Evolutionary conservation across 2,329 filamentous ascomycete species (phyloP).

Genomic region (Fusarium sp.): DNA sequence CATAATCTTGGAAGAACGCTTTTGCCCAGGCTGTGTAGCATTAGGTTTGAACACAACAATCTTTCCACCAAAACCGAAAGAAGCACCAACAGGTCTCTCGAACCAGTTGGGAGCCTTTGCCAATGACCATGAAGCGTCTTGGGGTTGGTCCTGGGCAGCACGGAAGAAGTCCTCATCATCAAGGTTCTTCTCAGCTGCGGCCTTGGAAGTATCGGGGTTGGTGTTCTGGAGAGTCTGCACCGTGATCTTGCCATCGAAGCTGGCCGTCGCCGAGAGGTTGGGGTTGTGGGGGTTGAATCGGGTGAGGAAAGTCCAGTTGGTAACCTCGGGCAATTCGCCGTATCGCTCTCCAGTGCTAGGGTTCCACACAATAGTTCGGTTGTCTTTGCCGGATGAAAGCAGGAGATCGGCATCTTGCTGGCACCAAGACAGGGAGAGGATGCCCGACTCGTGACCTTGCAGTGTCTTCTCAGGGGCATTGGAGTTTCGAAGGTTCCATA

Average conservation of each 20-base stretch:
- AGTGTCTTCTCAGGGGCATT: slow-evolving; percentile 92
- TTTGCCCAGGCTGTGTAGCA: slow-evolving; percentile 70
- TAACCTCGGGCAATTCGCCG: slow-evolving; percentile 95
- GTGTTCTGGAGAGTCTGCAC: slow-evolving; percentile 96
- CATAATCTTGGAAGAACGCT: slow-evolving; percentile 77
- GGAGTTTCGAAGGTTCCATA: slow-evolving; percentile 97
- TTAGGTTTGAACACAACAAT: slow-evolving; percentile 79
- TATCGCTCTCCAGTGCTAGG: slow-evolving; percentile 88
- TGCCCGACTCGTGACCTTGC: slow-evolving; percentile 92
- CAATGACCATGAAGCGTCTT: slow-evolving; percentile 89
- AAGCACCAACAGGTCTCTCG: slow-evolving; percentile 83
- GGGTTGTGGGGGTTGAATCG: slow-evolving; percentile 95
- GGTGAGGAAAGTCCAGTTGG: slow-evolving; percentile 99
- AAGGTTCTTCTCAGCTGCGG: slow-evolving; percentile 73
- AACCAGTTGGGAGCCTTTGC: slow-evolving; percentile 90
- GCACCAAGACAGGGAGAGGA: slow-evolving; percentile 96
- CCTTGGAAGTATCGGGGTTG: slow-evolving; percentile 78
- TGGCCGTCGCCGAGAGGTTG: slow-evolving; percentile 90
- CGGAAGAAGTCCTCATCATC: slow-evolving; percentile 98
- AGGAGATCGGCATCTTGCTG: slow-evolving; percentile 88
- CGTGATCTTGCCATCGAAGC: slow-evolving; percentile 96
- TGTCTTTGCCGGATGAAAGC: slow-evolving; percentile 96
- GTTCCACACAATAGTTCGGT: slow-evolving; percentile 95
- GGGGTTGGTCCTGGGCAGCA: slow-evolving; percentile 90
- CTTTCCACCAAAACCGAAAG: slow-evolving; percentile 96